Evolutionary conservation across 805 yeast species (phyloP), one percentile per base, ranked within the genome.

Genomic region (Nakazawaea ernobii): DNA sequence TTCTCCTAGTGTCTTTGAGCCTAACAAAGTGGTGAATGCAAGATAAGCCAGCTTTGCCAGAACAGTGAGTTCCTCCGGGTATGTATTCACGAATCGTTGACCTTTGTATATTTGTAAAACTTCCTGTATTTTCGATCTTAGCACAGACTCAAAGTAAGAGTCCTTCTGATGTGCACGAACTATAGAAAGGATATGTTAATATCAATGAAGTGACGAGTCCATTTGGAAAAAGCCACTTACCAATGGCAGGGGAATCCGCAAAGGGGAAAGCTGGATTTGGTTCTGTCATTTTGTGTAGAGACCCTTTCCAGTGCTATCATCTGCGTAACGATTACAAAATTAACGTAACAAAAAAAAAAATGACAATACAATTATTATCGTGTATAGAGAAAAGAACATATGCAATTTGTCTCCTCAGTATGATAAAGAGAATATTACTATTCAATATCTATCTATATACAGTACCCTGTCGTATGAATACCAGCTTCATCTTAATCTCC

Each of bases 111-210:
- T 58, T 52, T 75, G 80, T 5, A 82, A 51, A 0, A 79, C 77
- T 17, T 80, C 84, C 35, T 73, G 75, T 3, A 90, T 53, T 53
- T 84, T 80, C 2, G 68, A 62, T 33, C 74, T 68, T 20, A 88
- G 66, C 2, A 76, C 61, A 0, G 74, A 64, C 55, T 83, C 85
- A 38, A 87, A 79, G 55, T 84, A 87, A 4, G 79, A 74, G 62
- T 92, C 99, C 59, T 92, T 92, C 59, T 92, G 97, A 60, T 88
- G 83, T 1, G 97, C 88, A 45, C 97, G 75, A 33, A 92, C 95
- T 71, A 50, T 4, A 35, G 4, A 8, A 35, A 17, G n/a, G 24
- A 13, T 1, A 14, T 20, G 37, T 43, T 17, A 35, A 35, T 11
- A 17, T 29, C 13, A 33, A 27, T 11, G n/a, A 27, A 32, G 26